Conservation (phyloP, 202 grass and related monocot genomes). For the Digitaria exilis region DNA sequence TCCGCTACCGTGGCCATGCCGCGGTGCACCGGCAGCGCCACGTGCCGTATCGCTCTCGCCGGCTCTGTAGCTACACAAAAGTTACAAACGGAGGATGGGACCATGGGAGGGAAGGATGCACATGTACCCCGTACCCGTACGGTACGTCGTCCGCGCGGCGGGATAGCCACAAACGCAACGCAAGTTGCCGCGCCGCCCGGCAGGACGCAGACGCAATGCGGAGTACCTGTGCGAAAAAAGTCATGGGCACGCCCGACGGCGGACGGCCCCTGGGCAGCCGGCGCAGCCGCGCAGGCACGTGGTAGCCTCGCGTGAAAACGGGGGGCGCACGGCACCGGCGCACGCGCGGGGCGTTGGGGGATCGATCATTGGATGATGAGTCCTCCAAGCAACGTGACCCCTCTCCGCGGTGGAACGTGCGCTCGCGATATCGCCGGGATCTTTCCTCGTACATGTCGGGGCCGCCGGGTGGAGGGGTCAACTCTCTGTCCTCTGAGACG, state of each 20-base stretch:
- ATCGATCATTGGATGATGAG: background rate
- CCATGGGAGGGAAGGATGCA: no score
- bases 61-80: background rate
- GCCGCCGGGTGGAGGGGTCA: background rate
- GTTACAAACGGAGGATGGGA: no score
- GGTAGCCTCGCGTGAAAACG: background rate
- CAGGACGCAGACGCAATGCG: background rate
- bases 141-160: background rate
- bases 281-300: no score
- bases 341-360: background rate
- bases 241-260: no score
- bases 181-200: background rate
- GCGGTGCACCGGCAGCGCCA: background rate
- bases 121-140: no score
- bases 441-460: background rate
- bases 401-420: background rate
- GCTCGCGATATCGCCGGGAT: background rate
- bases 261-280: no score
- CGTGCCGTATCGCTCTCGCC: slow-evolving; percentile 16
- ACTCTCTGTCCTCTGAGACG: background rate
- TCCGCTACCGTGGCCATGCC: background rate
- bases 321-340: background rate
- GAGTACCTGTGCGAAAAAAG: no score
- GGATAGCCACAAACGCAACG: background rate
- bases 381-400: background rate